Evolutionary conservation across 176 grass and related monocot genomes (phyloP).

Genomic region (Olyra latifolia): DNA sequence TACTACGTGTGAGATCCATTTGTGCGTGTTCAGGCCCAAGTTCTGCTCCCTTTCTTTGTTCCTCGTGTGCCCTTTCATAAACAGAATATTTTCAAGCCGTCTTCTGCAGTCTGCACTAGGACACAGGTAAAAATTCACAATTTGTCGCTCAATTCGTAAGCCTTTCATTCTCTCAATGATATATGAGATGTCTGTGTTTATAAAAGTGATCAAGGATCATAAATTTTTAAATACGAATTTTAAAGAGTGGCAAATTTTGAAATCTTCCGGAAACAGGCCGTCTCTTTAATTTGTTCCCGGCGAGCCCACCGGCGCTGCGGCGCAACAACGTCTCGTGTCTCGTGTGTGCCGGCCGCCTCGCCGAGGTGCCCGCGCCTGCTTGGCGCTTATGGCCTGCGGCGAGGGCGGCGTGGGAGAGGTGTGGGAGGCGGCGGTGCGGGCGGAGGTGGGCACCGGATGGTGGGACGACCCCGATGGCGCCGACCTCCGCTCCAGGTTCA

Average conservation of each 20-base stretch:
- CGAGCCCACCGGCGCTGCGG: neutral
- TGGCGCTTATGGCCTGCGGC: conserved; percentile 13
- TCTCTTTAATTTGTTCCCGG: neutral
- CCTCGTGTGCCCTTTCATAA: neutral
- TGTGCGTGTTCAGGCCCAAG: too few species aligned
- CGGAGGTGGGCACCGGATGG: conserved; percentile 41
- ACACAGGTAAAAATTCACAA: too few species aligned
- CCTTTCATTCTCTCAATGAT: too few species aligned
- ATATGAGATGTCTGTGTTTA: too few species aligned
- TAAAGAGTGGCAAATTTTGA: too few species aligned
- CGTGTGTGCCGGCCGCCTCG: neutral
- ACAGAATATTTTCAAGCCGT: neutral
- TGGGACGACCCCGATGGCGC: conserved; percentile 60
- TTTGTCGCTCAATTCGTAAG: too few species aligned
- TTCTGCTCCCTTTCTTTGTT: neutral
- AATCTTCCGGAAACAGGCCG: neutral
- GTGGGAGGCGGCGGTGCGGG: conserved; percentile 53
- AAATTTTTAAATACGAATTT: too few species aligned
- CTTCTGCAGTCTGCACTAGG: too few species aligned
- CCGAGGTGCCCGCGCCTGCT: neutral
- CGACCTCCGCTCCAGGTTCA: conserved; percentile 60
- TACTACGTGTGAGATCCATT: too few species aligned
- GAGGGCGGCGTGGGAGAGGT: conserved; percentile 1
- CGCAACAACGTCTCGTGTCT: neutral
- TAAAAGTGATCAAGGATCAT: too few species aligned